Base-by-base conservation (phyloP, 1,284 basidiomycete species). In the Naganishia liquefaciens region DNA sequence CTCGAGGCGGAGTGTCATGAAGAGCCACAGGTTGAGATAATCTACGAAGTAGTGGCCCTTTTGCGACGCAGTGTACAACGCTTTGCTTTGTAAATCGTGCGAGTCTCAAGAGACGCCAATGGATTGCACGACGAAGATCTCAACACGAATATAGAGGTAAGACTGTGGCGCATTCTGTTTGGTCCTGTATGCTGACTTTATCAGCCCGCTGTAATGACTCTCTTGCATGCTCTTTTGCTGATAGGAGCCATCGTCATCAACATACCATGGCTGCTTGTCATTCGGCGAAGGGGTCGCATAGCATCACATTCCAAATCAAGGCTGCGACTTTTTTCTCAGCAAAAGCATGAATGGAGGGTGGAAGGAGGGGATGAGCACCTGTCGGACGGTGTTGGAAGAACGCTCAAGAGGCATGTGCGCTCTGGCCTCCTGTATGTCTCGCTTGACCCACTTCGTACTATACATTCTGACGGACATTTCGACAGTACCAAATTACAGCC, bases 401-500 rank as follows among this genome's bases (percentile, higher is more conserved):
- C 57, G 27, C 30, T 62, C 39, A 62, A 53, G 30, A 23, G 39
- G 39, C 60, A 62, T 52, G 28, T 62, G 40, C 33, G 43, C 17
- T 52, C 43, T 37, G 60, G 60, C 23, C 21, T 53, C n/a, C 27
- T 62, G 60, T 62, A 40, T 25, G 60, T 62, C 2, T 44, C 15
- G 33, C 37, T 42, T 5, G 37, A 17, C 15, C 28, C 13, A 21
- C 15, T 25, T 30, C 30, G 5, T 15, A 1, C 9, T 5, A n/a
- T 5, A 5, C 28, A 10, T n/a, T 21, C 23, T 17, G 5, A 27
- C 43, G 17, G 1, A 44, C 39, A n/a, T 11, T 30, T 19, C 23
- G 13, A 39, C 49, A 62, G 60, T 25, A 52, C 49, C 6, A 62
- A 62, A 21, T 27, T 62, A 11, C 60, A 62, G 28, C 60, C 60